A percentile compares a stretch with the other conserved stretches of the same genome.
These are phyloP conservation scores for Fennellomyces sp. DNA, from an alignment of 371 early-diverging fungal species.

Conservation along the genomic window DNA sequence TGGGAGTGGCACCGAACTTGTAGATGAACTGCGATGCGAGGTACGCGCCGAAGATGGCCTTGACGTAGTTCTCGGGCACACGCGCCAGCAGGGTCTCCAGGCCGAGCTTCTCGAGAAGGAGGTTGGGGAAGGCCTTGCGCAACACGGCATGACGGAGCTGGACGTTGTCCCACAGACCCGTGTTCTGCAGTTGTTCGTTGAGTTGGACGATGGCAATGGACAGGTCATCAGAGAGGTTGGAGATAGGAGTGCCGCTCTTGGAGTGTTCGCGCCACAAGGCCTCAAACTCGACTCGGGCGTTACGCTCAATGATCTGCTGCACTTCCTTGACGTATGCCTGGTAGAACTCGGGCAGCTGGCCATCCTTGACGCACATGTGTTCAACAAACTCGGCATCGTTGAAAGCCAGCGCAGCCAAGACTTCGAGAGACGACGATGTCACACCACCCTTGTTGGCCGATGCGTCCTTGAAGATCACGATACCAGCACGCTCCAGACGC, in stretches of 20 bases:
- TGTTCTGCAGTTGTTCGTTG: conserved; percentile 89
- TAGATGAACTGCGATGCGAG: conserved; percentile 95
- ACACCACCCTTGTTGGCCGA: conserved; percentile 99
- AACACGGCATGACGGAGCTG: conserved; percentile 82
- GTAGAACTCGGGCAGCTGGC: conserved; percentile 85
- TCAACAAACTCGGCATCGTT: conserved; percentile 88
- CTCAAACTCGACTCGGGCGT: conserved; percentile 95
- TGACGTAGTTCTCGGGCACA: conserved; percentile 92
- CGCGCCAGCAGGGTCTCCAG: conserved; percentile 87
- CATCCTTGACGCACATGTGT: conserved; percentile 90
- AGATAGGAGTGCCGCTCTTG: conserved; percentile 76
- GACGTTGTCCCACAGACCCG: conserved; percentile 92
- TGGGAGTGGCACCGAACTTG: conserved; percentile 91
- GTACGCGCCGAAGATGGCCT: conserved; percentile 96
- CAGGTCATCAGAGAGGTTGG: conserved; percentile 92
- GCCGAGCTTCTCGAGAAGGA: conserved; percentile 87
- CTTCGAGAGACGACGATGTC: conserved; percentile 94
- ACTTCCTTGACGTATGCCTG: conserved; percentile 90
- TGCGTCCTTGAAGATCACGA: conserved; percentile 96
- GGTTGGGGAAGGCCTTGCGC: conserved; percentile 89
- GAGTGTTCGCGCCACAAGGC: conserved; percentile 89
- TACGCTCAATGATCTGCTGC: conserved; percentile 90
- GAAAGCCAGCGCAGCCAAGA: conserved; percentile 93
- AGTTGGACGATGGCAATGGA: conserved; percentile 92
- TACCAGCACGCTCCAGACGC: conserved; percentile 92